phyloP scores from a whole-genome alignment of 2,329 filamentous ascomycete genomes.

The Penicillium sclerotigenum region DNA sequence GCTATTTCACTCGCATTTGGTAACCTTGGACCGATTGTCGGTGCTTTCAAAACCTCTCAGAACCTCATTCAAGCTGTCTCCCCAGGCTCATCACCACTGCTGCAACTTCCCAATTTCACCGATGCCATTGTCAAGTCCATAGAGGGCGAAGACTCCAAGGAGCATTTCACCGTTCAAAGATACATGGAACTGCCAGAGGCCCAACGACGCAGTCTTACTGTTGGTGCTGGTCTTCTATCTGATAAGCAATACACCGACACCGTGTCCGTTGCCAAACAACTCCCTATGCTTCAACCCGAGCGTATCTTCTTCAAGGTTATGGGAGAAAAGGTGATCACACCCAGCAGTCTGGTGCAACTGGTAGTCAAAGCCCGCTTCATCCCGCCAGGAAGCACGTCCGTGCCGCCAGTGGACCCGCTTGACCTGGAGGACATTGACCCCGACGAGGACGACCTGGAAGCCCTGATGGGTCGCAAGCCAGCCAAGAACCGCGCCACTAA shows the following conservation, averaged over 20 bases:
- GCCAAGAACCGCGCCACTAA: constrained; percentile 64
- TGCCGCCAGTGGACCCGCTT: constrained; percentile 70
- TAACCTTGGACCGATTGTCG: constrained; percentile 75
- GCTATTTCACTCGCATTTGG: constrained; percentile 86
- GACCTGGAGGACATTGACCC: constrained; percentile 91
- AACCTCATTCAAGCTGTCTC: constrained; percentile 84
- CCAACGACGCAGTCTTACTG: constrained; percentile 67
- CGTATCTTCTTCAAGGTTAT: constrained; percentile 98
- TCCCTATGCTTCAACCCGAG: constrained; percentile 79
- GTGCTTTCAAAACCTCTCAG: constrained; percentile 78
- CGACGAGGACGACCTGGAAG: constrained; percentile 86
- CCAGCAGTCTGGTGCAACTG: constrained; percentile 86
- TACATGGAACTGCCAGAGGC: constrained; percentile 82
- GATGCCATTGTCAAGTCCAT: constrained; percentile 51
- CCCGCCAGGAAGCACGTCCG: constrained; percentile 72
- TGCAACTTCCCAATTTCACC: constrained; percentile 87
- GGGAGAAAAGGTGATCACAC: constrained; percentile 88
- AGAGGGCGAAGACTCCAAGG: constrained; percentile 61
- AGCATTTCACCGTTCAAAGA: constrained; percentile 74
- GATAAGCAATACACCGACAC: constrained; percentile 74
- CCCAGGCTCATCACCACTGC: constrained; percentile 77
- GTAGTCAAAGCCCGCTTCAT: constrained; percentile 94
- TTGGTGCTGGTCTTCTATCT: constrained; percentile 67
- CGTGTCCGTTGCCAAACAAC: constrained; percentile 73
- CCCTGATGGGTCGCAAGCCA: constrained; percentile 68